phyloP scores from a whole-genome alignment of 129 eudicot genomes.

The Flaveria ramosissima region DNA sequence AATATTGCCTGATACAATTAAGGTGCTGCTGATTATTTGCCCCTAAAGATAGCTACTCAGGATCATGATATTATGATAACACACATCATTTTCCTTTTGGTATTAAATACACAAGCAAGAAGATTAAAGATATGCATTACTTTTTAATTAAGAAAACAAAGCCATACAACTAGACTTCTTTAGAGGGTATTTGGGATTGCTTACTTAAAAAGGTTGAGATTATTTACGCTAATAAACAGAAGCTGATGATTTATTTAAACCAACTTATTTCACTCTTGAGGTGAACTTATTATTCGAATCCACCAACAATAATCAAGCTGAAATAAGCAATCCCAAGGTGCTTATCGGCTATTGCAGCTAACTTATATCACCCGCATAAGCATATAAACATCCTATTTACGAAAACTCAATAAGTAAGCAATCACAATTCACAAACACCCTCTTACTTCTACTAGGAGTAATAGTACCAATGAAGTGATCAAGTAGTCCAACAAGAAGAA shows the following conservation, averaged over 20 bases:
- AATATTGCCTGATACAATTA: not conserved
- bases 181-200: not conserved
- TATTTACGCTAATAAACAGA: not conserved
- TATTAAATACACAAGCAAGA: not conserved
- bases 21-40: not conserved
- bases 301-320: not conserved
- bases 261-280: not conserved
- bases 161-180: not conserved
- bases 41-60: not conserved
- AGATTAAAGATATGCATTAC: not conserved
- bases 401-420: no score
- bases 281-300: not conserved
- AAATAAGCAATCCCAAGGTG: no score
- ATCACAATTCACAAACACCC: no score
- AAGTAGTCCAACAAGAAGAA: no score
- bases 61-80: not conserved
- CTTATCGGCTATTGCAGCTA: not conserved
- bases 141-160: not conserved
- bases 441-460: no score
- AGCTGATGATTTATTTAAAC: not conserved
- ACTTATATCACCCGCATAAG: not conserved
- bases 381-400: no score
- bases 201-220: not conserved
- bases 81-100: not conserved
- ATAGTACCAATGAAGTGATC: not conserved